phyloP scores from a whole-genome alignment of 805 yeast genomes.

The Kuraishia ogatae region DNA sequence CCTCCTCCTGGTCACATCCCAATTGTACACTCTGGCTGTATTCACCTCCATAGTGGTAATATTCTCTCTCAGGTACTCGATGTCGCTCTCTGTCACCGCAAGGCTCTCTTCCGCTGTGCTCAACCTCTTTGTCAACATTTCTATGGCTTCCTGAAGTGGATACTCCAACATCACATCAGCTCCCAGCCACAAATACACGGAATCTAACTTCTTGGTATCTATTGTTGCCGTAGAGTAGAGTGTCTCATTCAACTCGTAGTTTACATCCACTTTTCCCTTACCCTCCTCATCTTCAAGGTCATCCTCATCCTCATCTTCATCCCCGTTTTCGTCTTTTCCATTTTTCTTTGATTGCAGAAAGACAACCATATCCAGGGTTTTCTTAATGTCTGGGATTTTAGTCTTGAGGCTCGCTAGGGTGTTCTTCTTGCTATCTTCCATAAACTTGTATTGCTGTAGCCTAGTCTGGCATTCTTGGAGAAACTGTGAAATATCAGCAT shows the following conservation, averaged over 20 bases:
- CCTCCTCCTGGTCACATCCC: conserved; percentile 78
- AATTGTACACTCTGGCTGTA: conserved; percentile 83
- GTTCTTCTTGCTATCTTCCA: conserved; percentile 54
- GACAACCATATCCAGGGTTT: conserved; percentile 68
- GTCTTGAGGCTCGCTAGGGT: conserved; percentile 43
- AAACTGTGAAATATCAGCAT: conserved; percentile 29
- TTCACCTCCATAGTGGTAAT: conserved; percentile 98
- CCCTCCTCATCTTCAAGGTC: conserved; percentile 16
- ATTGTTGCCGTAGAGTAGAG: conserved; percentile 77
- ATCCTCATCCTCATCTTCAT: conserved; percentile 17
- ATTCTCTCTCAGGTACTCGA: conserved; percentile 76
- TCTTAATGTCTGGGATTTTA: conserved; percentile 88
- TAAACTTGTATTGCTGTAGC: conserved; percentile 81
- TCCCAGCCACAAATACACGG: conserved; percentile 91
- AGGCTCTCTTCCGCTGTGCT: conserved; percentile 51
- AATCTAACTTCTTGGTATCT: conserved; percentile 41
- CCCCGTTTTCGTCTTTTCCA: conserved; percentile 22
- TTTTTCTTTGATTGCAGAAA: conserved; percentile 43
- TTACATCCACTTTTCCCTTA: conserved; percentile 48
- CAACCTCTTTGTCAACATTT: conserved; percentile 54
- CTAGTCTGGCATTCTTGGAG: conserved; percentile 78
- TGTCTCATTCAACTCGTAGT: conserved; percentile 90
- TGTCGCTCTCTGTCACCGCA: conserved; percentile 65
- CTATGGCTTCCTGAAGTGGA: conserved; percentile 80
- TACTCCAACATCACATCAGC: conserved; percentile 97